A percentile compares a stretch with the other conserved stretches of the same genome.
phyloP scores from a whole-genome alignment of 257 asterid species.

The Solanum piurae region DNA sequence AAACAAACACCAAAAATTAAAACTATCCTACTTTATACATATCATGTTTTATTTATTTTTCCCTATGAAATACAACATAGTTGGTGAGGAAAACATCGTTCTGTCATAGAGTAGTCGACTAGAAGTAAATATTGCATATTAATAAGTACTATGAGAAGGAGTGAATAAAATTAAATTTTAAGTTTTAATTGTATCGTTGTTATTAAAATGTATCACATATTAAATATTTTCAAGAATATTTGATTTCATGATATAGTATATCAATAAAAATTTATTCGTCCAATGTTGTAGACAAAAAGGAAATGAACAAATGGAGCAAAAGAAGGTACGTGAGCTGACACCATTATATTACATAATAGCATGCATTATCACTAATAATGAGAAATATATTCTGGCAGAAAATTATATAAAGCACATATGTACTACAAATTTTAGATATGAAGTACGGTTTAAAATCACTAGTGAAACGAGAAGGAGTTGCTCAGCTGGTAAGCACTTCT shows the following conservation, averaged over 20 bases:
- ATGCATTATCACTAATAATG: background rate
- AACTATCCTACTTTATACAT: background rate
- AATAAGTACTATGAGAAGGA: background rate
- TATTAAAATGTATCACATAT: background rate
- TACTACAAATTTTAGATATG: background rate
- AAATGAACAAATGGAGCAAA: background rate
- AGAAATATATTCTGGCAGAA: background rate
- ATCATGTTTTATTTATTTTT: background rate
- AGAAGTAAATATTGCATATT: background rate
- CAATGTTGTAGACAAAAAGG: background rate
- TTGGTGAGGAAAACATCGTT: background rate
- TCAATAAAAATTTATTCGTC: background rate
- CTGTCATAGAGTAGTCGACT: background rate
- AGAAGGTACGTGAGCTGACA: background rate
- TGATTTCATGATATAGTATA: background rate
- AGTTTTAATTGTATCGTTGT: background rate
- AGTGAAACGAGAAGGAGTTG: no score
- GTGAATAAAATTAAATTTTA: background rate
- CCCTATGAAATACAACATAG: background rate
- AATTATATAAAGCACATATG: background rate
- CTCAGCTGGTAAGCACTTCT: no score
- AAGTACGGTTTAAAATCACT: no score
- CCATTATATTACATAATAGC: background rate
- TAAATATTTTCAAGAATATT: background rate
- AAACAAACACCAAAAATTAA: no score